A percentile compares a stretch with the other conserved stretches of the same genome.
Conservation (phyloP, 2,329 filamentous ascomycete species). For the Fusarium sp. region DNA sequence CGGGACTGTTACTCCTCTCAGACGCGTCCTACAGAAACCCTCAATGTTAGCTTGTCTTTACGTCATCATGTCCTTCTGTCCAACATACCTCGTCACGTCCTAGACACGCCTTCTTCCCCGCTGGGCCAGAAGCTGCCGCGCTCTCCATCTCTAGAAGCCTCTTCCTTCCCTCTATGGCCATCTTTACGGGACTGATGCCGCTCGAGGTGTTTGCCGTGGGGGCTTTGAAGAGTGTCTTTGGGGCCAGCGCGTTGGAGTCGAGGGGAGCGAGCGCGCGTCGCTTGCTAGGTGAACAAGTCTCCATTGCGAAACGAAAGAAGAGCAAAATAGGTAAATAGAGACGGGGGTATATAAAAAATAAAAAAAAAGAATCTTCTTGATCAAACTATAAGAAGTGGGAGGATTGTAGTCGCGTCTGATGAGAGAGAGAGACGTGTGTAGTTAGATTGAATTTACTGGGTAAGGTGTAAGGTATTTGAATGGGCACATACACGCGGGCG, state of each 20-base stretch:
- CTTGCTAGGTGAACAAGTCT: constrained; percentile 54
- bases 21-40: constrained; percentile 36
- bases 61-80: background rate
- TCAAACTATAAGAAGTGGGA: background rate
- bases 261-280: constrained; percentile 62
- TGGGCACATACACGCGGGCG: constrained; percentile 17
- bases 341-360: background rate
- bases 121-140: constrained; percentile 29
- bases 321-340: background rate
- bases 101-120: constrained; percentile 50
- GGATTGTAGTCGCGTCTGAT: constrained; percentile 14
- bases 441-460: constrained; percentile 6
- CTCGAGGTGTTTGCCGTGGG: background rate
- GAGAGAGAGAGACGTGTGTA: constrained; percentile 16
- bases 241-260: constrained; percentile 57
- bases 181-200: constrained; percentile 40
- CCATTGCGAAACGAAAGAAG: constrained; percentile 28
- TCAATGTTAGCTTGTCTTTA: background rate
- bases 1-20: constrained; percentile 52
- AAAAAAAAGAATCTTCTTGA: background rate
- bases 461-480: constrained; percentile 33
- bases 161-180: constrained; percentile 45
- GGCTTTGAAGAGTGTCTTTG: constrained; percentile 43
- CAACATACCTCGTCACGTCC: constrained; percentile 46
- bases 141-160: constrained; percentile 42